Conservation (phyloP, 345 rosid species). For the Populus pruinosa region DNA sequence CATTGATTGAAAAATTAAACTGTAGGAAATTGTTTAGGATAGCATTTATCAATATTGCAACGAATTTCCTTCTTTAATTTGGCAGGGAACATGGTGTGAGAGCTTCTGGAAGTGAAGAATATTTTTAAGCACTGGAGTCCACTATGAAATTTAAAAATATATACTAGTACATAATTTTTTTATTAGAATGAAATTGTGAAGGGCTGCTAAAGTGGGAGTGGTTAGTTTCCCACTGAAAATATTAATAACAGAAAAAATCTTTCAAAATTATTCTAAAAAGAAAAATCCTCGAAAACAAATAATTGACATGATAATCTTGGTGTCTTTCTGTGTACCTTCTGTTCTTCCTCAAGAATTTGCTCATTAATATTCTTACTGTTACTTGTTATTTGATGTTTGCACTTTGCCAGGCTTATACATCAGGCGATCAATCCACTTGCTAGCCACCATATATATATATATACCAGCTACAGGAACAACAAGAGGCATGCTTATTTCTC, state of each 20-base stretch:
- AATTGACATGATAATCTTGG: not conserved
- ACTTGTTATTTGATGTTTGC: too few species aligned
- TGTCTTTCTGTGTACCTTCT: not conserved
- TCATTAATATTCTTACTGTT: not conserved
- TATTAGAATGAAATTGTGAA: not conserved
- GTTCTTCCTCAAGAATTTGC: not conserved
- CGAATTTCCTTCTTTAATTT: too few species aligned
- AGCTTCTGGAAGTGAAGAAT: too few species aligned
- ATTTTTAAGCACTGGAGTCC: not conserved
- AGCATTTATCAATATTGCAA: too few species aligned
- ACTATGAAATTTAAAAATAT: not conserved
- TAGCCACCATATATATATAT: not conserved
- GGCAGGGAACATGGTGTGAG: too few species aligned
- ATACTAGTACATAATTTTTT: not conserved
- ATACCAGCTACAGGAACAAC: not conserved
- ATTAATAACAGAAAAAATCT: not conserved
- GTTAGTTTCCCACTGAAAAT: constrained; percentile 1
- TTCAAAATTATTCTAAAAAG: not conserved
- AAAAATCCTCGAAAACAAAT: not conserved
- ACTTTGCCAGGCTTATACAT: not conserved
- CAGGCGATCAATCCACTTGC: not conserved
- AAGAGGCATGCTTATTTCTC: not conserved
- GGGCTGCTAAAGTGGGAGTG: constrained; percentile 3
- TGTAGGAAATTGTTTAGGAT: too few species aligned
- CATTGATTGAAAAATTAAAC: too few species aligned